Conservation (phyloP, 495 filamentous ascomycete species). For the Neurospora intermedia region DNA sequence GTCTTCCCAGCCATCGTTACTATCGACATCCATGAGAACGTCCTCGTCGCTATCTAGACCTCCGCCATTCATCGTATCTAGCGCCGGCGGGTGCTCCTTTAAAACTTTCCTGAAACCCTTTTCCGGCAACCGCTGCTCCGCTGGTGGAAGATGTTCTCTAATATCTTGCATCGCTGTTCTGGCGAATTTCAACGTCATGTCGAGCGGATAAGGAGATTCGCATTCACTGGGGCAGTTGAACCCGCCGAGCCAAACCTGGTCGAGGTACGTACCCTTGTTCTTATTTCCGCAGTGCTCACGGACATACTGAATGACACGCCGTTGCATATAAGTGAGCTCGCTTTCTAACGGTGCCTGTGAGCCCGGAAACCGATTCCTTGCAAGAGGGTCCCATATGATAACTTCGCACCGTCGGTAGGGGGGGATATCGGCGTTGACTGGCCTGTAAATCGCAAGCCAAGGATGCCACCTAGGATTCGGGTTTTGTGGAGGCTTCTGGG, state of each 20-base stretch:
- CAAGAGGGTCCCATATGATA: conserved; percentile 37
- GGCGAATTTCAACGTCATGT: conserved; percentile 16
- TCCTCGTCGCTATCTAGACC: neutral
- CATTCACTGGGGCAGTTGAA: conserved; percentile 9
- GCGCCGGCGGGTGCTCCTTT: neutral
- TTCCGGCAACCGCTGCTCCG: conserved; percentile 7
- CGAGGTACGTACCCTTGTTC: conserved; percentile 17
- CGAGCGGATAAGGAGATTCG: conserved; percentile 10
- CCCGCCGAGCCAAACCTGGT: conserved; percentile 31
- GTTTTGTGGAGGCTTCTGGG: conserved; percentile 6
- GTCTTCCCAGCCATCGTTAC: neutral
- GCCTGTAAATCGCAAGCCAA: conserved; percentile 32
- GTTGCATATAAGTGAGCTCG: conserved; percentile 32
- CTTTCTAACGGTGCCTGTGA: conserved; percentile 1
- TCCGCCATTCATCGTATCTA: neutral
- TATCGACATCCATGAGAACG: conserved; percentile 9
- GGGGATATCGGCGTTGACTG: conserved; percentile 15
- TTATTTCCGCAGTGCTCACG: conserved; percentile 11
- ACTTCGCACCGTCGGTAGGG: conserved; percentile 21
- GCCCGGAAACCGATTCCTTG: conserved; percentile 9
- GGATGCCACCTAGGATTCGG: conserved; percentile 17
- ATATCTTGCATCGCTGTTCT: conserved; percentile 12
- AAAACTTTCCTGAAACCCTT: conserved; percentile 14
- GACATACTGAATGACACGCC: conserved; percentile 23
- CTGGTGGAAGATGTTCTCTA: conserved; percentile 20